These are phyloP conservation scores for Rhododendron williamsianum DNA, from an alignment of 148 eudicot species.

Conservation along the genomic window DNA sequence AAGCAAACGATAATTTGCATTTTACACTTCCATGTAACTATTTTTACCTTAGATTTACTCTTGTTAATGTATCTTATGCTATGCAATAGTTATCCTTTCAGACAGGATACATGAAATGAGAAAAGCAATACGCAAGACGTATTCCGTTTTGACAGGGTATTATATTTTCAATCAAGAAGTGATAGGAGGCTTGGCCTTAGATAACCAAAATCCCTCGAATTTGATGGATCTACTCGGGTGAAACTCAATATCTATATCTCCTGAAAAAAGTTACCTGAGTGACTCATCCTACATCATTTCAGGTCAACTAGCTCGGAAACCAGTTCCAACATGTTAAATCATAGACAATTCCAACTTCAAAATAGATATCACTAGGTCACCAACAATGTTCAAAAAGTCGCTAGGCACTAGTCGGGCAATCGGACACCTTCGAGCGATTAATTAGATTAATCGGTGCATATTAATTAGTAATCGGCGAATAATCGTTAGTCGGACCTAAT, in stretches of 20 bases:
- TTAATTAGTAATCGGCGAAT: too few relatives aligned
- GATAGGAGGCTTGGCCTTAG: not conserved
- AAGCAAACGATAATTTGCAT: not conserved
- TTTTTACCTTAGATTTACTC: not conserved
- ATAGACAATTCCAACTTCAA: not conserved
- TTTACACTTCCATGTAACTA: not conserved
- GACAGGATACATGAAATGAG: not conserved
- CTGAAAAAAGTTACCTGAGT: not conserved
- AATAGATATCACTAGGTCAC: not conserved
- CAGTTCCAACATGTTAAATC: not conserved
- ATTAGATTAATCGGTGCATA: too few relatives aligned
- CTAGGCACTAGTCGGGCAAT: too few relatives aligned
- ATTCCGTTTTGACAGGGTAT: not conserved
- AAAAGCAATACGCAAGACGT: not conserved
- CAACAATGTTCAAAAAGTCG: too few relatives aligned
- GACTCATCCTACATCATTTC: not conserved
- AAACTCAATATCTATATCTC: not conserved
- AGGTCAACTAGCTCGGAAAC: not conserved
- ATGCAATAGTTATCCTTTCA: not conserved
- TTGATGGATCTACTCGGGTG: not conserved
- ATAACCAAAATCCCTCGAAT: not conserved
- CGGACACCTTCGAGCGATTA: too few relatives aligned
- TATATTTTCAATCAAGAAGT: not conserved
- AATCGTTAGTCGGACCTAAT: too few relatives aligned
- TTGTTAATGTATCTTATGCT: not conserved